Evolutionary conservation across 2,329 filamentous ascomycete species (phyloP), one percentile per base, ranked within the genome.

Genomic region (Didymella sp.): DNA sequence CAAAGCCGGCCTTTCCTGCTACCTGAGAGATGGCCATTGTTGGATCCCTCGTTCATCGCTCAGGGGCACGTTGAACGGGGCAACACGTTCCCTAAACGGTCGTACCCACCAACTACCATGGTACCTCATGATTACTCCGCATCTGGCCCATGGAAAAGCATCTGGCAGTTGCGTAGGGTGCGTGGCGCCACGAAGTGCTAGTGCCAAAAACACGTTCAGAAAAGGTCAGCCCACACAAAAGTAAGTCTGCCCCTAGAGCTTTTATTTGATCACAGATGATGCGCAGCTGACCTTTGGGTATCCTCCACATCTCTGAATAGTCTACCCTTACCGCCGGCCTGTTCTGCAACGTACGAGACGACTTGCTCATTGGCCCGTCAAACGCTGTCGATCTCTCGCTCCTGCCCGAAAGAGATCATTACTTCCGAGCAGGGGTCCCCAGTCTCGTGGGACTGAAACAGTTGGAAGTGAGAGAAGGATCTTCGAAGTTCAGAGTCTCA

Each of bases 351-450:
- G n/a, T n/a, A n/a, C n/a, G n/a, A n/a, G 43, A 43, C 50, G 42
- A 51, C 31, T 46, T 60, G 53, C 61, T 41, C 56, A 50, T 58
- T 59, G 63, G 63, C 61, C 63, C 61, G 63, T 58, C 17, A 30
- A 54, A 47, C 53, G 59, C 56, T 52, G 50, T 57, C 47, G 38
- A 51, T 59, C 54, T 51, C 43, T 56, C 35, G 59, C 51, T 57
- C 61, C 56, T 61, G 46, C 56, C 62, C 49, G 47, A 56, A 59
- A 35, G 40, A 52, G 58, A 44, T 33, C 28, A 41, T 54, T 41
- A 33, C 56, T 57, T 56, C 43, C 48, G 48, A 44, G 44, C 54
- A 57, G 49, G 54, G 54, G 35, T 52, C 31, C 54, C 48, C 25
- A 31, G 48, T 21, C 30, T n/a, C n/a, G n/a, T n/a, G n/a, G n/a